Conservation (phyloP, 768 basidiomycete species). For the Lactarius sp. region DNA sequence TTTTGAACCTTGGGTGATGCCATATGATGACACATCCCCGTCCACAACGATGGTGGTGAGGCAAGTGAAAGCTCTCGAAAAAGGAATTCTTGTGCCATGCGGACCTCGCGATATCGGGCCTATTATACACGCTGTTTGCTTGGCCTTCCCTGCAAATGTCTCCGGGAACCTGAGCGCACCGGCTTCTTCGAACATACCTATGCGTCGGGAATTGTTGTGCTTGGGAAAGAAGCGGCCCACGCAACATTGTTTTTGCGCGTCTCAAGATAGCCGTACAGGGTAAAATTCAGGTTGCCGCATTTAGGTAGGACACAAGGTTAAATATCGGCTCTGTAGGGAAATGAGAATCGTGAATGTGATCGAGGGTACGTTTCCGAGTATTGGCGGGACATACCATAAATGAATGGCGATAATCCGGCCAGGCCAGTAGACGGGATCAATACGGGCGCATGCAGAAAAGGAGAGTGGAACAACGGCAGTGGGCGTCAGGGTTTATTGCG, state of each 20-base stretch:
- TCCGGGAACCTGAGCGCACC: background rate
- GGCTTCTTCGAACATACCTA: background rate
- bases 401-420: conserved; percentile 10
- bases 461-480: background rate
- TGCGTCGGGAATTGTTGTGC: background rate
- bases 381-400: background rate
- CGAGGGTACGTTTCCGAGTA: background rate
- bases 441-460: background rate
- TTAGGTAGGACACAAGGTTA: background rate
- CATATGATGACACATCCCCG: background rate
- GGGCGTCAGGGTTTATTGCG: background rate
- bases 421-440: background rate
- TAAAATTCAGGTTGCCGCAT: conserved; percentile 1
- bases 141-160: background rate
- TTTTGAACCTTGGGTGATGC: background rate
- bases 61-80: background rate
- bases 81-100: background rate
- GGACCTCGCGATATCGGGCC: background rate
- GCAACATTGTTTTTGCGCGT: background rate
- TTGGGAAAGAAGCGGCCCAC: background rate
- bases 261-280: background rate
- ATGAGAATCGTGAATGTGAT: background rate
- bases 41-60: background rate
- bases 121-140: background rate
- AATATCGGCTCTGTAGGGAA: conserved; percentile 2